Evolutionary conservation across 73 alveolate genomes (phyloP).

Genomic region (Stentor roeselii): DNA sequence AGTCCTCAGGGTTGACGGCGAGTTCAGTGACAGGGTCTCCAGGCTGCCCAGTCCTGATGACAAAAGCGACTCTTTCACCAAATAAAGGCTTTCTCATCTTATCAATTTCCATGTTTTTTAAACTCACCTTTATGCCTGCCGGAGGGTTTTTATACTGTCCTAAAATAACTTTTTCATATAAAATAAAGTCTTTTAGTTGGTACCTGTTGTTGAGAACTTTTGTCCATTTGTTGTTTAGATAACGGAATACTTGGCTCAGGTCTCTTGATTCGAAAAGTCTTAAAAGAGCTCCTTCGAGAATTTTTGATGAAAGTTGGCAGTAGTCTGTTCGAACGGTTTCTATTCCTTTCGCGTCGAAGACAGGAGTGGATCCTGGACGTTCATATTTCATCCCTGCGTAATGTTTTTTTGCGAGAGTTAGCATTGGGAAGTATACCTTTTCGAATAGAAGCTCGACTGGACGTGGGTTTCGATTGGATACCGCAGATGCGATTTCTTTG

Average conservation of each 20-base stretch:
- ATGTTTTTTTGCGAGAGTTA: slow-evolving; percentile 87
- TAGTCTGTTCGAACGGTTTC: slow-evolving; percentile 93
- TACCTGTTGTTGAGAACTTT: slow-evolving; percentile 71
- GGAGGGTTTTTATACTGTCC: slow-evolving; percentile 80
- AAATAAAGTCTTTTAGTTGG: slow-evolving; percentile 80
- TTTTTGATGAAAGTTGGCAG: slow-evolving; percentile 71
- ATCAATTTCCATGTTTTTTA: slow-evolving; percentile 68
- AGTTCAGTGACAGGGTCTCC: slow-evolving; percentile 67
- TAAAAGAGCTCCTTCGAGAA: slow-evolving; percentile 79
- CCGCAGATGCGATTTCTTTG: slow-evolving; percentile 70
- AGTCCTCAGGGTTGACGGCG: slow-evolving; percentile 85
- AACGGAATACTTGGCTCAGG: slow-evolving; percentile 67
- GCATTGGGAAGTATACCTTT: slow-evolving; percentile 86
- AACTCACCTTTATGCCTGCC: slow-evolving; percentile 78
- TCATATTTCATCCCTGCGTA: slow-evolving; percentile 94
- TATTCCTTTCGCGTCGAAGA: slow-evolving; percentile 90
- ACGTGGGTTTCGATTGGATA: slow-evolving; percentile 77
- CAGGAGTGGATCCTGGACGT: slow-evolving; percentile 69
- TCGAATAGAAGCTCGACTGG: slow-evolving; percentile 97
- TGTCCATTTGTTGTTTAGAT: slow-evolving; percentile 77
- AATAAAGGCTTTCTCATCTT: slow-evolving; percentile 71
- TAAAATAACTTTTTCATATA: slow-evolving; percentile 84
- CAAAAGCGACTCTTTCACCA: slow-evolving; percentile 87
- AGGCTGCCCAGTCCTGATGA: slow-evolving; percentile 75
- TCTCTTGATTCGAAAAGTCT: slow-evolving; percentile 78